Base-by-base conservation (phyloP, 164 flowering plant species). In the Aristolochia contorta region DNA sequence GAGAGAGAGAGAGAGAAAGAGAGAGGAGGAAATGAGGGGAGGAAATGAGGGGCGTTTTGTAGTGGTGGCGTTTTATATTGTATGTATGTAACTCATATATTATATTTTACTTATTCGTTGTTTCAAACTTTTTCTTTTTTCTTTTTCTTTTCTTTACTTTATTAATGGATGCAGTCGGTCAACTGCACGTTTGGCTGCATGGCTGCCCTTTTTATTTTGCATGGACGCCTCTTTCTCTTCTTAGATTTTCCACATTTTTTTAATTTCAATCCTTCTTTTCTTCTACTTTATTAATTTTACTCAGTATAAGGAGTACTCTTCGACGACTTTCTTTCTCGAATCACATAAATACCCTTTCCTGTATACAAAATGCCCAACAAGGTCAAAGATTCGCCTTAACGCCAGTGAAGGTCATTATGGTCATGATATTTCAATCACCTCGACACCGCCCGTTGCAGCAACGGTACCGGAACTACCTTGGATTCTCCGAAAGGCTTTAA, bases 131-230 rank as follows among this genome's bases (percentile, higher is more conserved):
- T 33, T 41, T n/a, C 18, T 13, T 0, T 47, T 59, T 23, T 46
- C 33, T 18, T 16, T 57, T 16, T 57, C 60, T 41, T 41, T 58
- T n/a, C 12, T 45, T 18, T 47, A 15, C 30, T 24, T 50, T 32
- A 50, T 49, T 61, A 16, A 19, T 18, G 19, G 53, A 4, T 32
- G 37, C 46, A 27, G 57, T 61, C 12, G 64, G 64, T 61, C 64
- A 61, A 61, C 64, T 61, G 56, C 54, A 59, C 43, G 54, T 59
- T 48, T 47, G 62, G 41, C 41, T 59, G 62, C 62, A 59, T 59
- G 62, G 62, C 4, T 18, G 6, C 33, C 32, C 21, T 54, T 54
- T 27, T 54, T 9, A 3, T 43, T 58, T 45, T 58, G 52, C 61
- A 58, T 58, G 51, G 49, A 45, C n/a, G n/a, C 14, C 30, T 43